Evolutionary conservation across 352 stramenopile genomes (phyloP).

Genomic region (Sclerospora graminicola): DNA sequence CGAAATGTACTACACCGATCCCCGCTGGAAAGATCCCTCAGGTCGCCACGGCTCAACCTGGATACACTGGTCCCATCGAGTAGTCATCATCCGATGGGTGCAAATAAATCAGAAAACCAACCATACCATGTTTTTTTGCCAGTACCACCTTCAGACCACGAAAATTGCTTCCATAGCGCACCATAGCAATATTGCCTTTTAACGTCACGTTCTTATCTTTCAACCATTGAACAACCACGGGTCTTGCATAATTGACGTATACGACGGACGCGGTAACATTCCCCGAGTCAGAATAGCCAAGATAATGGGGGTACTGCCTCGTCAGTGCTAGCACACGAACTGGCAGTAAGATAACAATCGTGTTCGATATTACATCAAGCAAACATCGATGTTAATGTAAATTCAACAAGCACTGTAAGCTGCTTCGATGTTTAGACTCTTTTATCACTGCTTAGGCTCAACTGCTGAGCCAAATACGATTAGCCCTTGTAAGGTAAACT

Average conservation of each 20-base stretch:
- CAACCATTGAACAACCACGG: slow-evolving; percentile 73
- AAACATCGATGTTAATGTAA: too few species aligned
- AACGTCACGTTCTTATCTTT: slow-evolving; percentile 55
- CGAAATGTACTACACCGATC: slow-evolving; percentile 77
- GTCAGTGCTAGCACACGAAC: slow-evolving; percentile 40
- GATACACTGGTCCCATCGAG: slow-evolving; percentile 29
- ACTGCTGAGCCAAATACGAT: too few species aligned
- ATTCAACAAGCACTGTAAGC: too few species aligned
- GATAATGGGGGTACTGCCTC: slow-evolving; percentile 60
- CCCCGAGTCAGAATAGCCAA: slow-evolving; percentile 74
- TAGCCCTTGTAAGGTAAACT: too few species aligned
- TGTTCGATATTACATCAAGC: too few species aligned
- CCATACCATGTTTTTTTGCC: slow-evolving; percentile 62
- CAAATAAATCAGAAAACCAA: slow-evolving; percentile 82
- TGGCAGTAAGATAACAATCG: too few species aligned
- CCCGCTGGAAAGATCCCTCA: slow-evolving; percentile 70
- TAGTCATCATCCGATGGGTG: slow-evolving; percentile 83
- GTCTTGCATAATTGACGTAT: slow-evolving; percentile 85
- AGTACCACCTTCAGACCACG: slow-evolving; percentile 80
- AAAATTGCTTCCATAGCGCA: slow-evolving; percentile 77
- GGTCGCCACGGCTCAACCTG: slow-evolving; percentile 40
- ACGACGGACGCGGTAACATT: slow-evolving; percentile 65
- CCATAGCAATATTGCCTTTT: slow-evolving; percentile 71
- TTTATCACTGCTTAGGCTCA: too few species aligned
- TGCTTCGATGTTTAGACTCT: too few species aligned